A percentile compares a stretch with the other conserved stretches of the same genome.
phyloP scores from a whole-genome alignment of 805 yeast species.

The Tetrapisispora fleetii region DNA sequence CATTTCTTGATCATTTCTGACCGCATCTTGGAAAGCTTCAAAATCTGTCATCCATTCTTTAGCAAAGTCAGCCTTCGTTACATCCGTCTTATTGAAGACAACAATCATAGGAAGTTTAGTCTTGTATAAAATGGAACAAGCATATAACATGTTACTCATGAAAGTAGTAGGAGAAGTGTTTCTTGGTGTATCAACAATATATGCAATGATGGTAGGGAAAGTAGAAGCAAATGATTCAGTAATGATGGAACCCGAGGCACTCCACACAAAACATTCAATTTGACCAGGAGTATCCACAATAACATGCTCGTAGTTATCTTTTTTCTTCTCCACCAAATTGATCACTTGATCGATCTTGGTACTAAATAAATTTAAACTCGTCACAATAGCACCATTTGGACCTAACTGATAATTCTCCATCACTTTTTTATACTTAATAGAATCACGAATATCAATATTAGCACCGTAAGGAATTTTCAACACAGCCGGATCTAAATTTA shows the following conservation, averaged over 20 bases:
- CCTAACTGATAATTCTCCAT: conserved; percentile 94
- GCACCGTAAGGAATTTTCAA: conserved; percentile 87
- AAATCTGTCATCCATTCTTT: conserved; percentile 97
- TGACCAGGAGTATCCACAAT: conserved; percentile 98
- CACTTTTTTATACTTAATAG: conserved; percentile 89
- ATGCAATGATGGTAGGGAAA: conserved; percentile 92
- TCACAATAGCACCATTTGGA: conserved; percentile 97
- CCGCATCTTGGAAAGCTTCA: conserved; percentile 77
- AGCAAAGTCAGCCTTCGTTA: conserved; percentile 74
- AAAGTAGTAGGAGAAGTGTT: conserved; percentile 91
- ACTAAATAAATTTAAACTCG: conserved; percentile 81
- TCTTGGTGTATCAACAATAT: conserved; percentile 93
- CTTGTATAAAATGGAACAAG: conserved; percentile 92
- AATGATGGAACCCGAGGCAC: conserved; percentile 92
- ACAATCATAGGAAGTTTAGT: conserved; percentile 94
- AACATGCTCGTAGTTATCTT: conserved; percentile 48
- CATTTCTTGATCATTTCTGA: conserved; percentile 55
- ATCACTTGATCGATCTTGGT: conserved; percentile 96
- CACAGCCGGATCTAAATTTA: conserved; percentile 95
- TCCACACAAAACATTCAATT: conserved; percentile 97
- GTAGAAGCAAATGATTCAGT: conserved; percentile 95
- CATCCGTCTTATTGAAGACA: conserved; percentile 93
- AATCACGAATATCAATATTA: conserved; percentile 91
- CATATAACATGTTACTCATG: conserved; percentile 96
- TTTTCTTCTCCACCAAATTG: conserved; percentile 68